phyloP scores from a whole-genome alignment of 192 early-diverging fungal species.

The Coemansia sp. region DNA sequence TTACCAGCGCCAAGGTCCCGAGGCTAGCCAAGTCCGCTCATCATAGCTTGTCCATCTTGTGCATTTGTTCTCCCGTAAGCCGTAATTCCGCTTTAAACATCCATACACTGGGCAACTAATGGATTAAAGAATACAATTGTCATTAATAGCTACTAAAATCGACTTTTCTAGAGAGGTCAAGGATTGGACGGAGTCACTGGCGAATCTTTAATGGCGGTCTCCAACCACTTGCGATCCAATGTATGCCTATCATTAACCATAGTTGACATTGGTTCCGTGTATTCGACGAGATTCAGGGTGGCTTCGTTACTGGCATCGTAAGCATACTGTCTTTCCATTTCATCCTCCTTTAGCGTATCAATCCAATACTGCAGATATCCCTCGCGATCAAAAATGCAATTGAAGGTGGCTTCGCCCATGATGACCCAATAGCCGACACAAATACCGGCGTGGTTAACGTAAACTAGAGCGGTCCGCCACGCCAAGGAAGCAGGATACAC shows the following conservation, averaged over 20 bases:
- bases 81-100: neutral
- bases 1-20: neutral
- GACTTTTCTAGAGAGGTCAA: neutral
- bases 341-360: neutral
- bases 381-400: constrained; percentile 9
- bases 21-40: neutral
- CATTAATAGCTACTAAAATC: neutral
- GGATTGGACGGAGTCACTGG: neutral
- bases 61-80: neutral
- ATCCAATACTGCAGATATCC: constrained; percentile 10
- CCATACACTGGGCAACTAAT: neutral
- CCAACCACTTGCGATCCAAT: neutral
- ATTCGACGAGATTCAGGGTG: neutral
- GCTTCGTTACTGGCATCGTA: neutral
- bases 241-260: neutral
- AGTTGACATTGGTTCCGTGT: neutral
- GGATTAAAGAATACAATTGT: neutral
- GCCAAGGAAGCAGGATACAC: constrained; percentile 1
- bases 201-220: neutral
- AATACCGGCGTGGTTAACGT: constrained; percentile 11
- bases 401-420: constrained; percentile 14
- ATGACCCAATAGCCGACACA: constrained; percentile 9
- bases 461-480: constrained; percentile 14
- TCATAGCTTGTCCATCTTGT: neutral
- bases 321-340: neutral